A percentile compares a stretch with the other conserved stretches of the same genome.
Evolutionary conservation across 441 rosid species (phyloP).

Genomic region (Metrosideros polymorpha): DNA sequence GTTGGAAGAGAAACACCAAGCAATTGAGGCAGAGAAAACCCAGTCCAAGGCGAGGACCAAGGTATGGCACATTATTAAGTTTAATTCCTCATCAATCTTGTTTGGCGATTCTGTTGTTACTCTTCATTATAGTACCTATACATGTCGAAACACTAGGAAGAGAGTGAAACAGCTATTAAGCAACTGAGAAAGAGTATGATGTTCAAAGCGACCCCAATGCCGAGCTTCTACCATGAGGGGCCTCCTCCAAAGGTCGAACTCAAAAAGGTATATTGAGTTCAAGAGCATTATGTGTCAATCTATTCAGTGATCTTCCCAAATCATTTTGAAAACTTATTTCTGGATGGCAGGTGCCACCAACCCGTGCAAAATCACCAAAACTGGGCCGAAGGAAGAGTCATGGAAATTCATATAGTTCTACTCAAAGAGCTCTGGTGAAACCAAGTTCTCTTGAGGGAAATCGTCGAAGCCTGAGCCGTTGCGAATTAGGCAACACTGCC

Average conservation of each 20-base stretch:
- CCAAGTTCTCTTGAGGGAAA: conserved; percentile 22
- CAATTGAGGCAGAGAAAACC: conserved; percentile 79
- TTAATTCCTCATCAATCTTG: not conserved
- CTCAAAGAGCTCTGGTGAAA: conserved; percentile 31
- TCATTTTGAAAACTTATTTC: not conserved
- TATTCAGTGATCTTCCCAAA: not conserved
- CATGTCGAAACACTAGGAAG: conserved; percentile 44
- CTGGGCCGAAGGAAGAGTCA: conserved; percentile 74
- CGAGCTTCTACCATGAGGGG: conserved; percentile 86
- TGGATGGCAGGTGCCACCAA: conserved; percentile 66
- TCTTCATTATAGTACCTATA: not conserved
- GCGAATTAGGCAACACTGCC: conserved; percentile 7
- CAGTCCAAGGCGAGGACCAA: conserved; percentile 76
- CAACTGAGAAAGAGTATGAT: conserved; percentile 75
- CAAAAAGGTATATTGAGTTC: conserved; percentile 57
- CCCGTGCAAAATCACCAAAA: conserved; percentile 97
- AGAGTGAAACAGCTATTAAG: conserved; percentile 74
- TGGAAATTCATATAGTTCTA: conserved; percentile 21
- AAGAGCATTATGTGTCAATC: not conserved
- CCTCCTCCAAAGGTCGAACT: conserved; percentile 88
- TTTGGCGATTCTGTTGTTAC: not conserved
- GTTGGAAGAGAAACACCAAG: conserved; percentile 88
- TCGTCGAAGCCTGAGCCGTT: conserved; percentile 21
- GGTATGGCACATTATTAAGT: conserved; percentile 25
- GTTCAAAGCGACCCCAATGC: conserved; percentile 94